Conservation (phyloP, 208 protist species). For the Trypanosoma rangeli region DNA sequence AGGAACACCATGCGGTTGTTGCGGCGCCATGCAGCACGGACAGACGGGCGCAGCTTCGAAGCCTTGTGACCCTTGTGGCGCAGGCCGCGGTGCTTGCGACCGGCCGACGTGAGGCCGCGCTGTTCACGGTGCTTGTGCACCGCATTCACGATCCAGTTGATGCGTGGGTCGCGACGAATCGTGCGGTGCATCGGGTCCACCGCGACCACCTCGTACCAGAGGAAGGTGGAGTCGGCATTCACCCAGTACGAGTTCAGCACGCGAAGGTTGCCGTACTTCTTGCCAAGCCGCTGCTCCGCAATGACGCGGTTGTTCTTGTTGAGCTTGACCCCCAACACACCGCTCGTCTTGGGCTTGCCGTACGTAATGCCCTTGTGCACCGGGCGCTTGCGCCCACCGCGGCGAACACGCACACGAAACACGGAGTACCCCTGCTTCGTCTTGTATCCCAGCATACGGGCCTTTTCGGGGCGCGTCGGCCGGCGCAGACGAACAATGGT, state of each 20-base stretch:
- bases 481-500: slow-evolving; percentile 91
- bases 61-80: slow-evolving; percentile 94
- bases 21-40: slow-evolving; percentile 97
- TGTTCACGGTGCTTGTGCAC: slow-evolving; percentile 98
- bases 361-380: slow-evolving; percentile 97
- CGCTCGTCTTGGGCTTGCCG: slow-evolving; percentile 98
- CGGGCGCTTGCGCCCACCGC: slow-evolving; percentile 98
- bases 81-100: slow-evolving; percentile 96
- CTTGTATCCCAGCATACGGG: slow-evolving; percentile 99
- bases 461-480: slow-evolving; percentile 99
- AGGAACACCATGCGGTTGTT: slow-evolving; percentile 97
- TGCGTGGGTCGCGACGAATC: slow-evolving; percentile 97
- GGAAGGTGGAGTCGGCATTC: slow-evolving; percentile 96
- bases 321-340: slow-evolving; percentile 98
- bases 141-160: slow-evolving; percentile 99
- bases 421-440: slow-evolving; percentile 99
- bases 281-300: slow-evolving; percentile 98
- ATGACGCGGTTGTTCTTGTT: slow-evolving; percentile 94
- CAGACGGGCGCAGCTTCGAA: slow-evolving; percentile 95
- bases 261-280: slow-evolving; percentile 95
- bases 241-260: slow-evolving; percentile 99
- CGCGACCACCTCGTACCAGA: slow-evolving; percentile 99
- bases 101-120: slow-evolving; percentile 98
- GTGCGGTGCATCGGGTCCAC: slow-evolving; percentile 98
- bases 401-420: slow-evolving; percentile 98